Conservation (phyloP, 1,139 yeast species). For the Yamadazyma buinensis region DNA sequence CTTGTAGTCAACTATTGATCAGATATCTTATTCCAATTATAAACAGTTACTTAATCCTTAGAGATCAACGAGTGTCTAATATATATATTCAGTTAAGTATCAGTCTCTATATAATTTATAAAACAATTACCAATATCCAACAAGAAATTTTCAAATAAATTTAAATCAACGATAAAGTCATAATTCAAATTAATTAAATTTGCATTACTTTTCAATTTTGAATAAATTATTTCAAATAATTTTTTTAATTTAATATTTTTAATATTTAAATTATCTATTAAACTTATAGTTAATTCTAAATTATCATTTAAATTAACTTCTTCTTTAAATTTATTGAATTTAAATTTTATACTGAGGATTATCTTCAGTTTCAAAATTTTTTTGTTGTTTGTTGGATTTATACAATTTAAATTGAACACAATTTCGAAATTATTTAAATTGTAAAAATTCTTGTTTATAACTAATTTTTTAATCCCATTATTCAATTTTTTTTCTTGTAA, state of each 20-base stretch:
- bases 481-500: slow-evolving; percentile 15
- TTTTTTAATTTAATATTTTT: slow-evolving; percentile 38
- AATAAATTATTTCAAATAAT: slow-evolving; percentile 39
- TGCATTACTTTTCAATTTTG: slow-evolving; percentile 24
- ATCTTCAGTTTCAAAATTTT: slow-evolving; percentile 37
- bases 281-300: slow-evolving; percentile 22
- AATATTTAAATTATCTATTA: slow-evolving; percentile 36
- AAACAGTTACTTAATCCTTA: no score
- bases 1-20: no score
- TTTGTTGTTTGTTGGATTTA: slow-evolving; percentile 24
- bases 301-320: slow-evolving; percentile 13
- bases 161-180: slow-evolving; percentile 33
- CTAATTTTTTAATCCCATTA: slow-evolving; percentile 31
- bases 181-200: slow-evolving; percentile 35
- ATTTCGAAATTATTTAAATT: slow-evolving; percentile 33
- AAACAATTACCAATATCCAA: slow-evolving; percentile 24
- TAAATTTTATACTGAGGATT: slow-evolving; percentile 27
- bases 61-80: no score
- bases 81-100: no score
- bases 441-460: slow-evolving; percentile 31
- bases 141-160: slow-evolving; percentile 19
- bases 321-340: slow-evolving; percentile 32
- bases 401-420: slow-evolving; percentile 29
- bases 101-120: slow-evolving; percentile 13
- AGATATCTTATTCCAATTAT: no score